Conservation (phyloP, 352 stramenopile species). For the Phytophthora pluvialis region DNA sequence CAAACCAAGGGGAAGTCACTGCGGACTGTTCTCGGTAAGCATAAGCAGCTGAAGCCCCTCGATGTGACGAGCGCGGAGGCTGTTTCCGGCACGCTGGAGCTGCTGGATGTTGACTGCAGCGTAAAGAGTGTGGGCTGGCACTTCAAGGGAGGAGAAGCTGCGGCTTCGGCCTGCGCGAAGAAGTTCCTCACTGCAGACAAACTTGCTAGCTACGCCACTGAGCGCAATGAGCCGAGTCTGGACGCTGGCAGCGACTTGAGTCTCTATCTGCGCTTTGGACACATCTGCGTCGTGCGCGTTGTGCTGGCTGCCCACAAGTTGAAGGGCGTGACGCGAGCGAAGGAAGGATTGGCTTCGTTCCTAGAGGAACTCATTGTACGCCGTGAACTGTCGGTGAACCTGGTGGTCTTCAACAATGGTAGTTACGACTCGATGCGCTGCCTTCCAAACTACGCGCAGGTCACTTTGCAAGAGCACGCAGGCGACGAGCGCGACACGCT, state of each 20-base stretch:
- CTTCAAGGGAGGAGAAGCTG: slow-evolving; percentile 77
- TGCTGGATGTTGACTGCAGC: slow-evolving; percentile 68
- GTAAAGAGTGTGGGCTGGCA: slow-evolving; percentile 55
- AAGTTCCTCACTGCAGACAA: slow-evolving; percentile 88
- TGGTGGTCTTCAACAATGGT: slow-evolving; percentile 94
- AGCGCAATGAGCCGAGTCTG: slow-evolving; percentile 96
- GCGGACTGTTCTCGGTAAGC: slow-evolving; percentile 17
- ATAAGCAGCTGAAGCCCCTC: slow-evolving; percentile 37
- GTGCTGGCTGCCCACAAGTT: slow-evolving; percentile 64
- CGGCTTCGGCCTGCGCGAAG: slow-evolving; percentile 72
- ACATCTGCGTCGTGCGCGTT: slow-evolving; percentile 78
- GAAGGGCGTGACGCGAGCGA: slow-evolving; percentile 70
- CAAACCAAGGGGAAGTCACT: slow-evolving; percentile 43
- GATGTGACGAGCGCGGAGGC: slow-evolving; percentile 49
- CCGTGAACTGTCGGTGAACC: slow-evolving; percentile 97
- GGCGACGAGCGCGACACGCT: slow-evolving; percentile 87
- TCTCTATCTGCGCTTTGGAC: slow-evolving; percentile 95
- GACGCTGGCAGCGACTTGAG: slow-evolving; percentile 92
- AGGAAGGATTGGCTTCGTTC: slow-evolving; percentile 91
- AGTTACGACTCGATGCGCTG: slow-evolving; percentile 97
- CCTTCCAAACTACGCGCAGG: slow-evolving; percentile 91
- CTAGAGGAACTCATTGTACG: slow-evolving; percentile 98
- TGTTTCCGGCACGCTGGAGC: slow-evolving; percentile 42
- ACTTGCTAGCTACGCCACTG: slow-evolving; percentile 65
- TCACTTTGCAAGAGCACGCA: slow-evolving; percentile 92